Percentiles rank a stretch among this genome's conserved stretches.
Evolutionary conservation across 2,329 filamentous ascomycete species (phyloP).

Genomic region (Hypoxylon sp.): DNA sequence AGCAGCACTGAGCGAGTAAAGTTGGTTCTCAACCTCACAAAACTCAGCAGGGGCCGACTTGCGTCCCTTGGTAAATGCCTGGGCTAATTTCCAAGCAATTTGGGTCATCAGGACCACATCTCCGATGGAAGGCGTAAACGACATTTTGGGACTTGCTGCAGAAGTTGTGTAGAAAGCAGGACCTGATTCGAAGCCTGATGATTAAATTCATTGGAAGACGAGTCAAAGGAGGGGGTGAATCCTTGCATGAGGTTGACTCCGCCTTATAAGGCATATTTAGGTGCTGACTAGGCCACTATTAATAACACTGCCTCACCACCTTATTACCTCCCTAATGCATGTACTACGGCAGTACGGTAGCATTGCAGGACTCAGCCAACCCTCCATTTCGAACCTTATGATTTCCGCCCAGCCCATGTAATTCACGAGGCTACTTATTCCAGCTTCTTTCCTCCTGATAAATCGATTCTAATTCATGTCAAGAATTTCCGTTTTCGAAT

Average conservation of each 20-base stretch:
- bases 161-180: background rate
- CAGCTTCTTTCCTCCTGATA: background rate
- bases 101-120: conserved; percentile 52
- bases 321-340: background rate
- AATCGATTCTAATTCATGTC: background rate
- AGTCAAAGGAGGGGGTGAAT: conserved; percentile 5
- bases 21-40: conserved; percentile 52
- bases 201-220: background rate
- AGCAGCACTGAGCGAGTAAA: conserved; percentile 51
- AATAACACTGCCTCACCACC: background rate
- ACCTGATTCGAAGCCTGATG: background rate
- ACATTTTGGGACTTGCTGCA: conserved; percentile 37
- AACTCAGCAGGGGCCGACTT: conserved; percentile 53
- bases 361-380: background rate
- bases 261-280: background rate
- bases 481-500: background rate
- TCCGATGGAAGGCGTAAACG: conserved; percentile 51
- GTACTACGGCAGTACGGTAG: background rate
- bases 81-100: conserved; percentile 50
- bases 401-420: background rate
- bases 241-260: conserved; percentile 7
- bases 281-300: background rate
- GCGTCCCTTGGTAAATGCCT: conserved; percentile 52
- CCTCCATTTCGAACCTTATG: background rate
- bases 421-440: background rate